Evolutionary conservation across 768 basidiomycete species (phyloP).

Genomic region (Zangia roseola): DNA sequence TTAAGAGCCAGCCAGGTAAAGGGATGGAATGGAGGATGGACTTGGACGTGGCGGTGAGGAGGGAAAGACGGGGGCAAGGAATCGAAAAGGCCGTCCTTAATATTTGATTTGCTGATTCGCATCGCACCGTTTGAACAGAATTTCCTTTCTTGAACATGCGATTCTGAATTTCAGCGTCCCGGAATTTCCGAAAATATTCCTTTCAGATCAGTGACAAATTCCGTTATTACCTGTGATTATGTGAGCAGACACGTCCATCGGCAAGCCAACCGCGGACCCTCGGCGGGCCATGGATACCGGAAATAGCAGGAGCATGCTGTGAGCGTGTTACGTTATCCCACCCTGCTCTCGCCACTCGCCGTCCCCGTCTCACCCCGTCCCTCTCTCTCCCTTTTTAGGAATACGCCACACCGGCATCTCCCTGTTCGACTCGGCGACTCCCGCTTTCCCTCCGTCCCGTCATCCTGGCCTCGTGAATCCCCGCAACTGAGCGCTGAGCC

Average conservation of each 20-base stretch:
- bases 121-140: conserved; percentile 28
- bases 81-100: conserved; percentile 33
- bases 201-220: conserved; percentile 28
- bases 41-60: conserved; percentile 21
- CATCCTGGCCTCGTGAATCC: conserved; percentile 6
- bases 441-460: conserved; percentile 15
- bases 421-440: conserved; percentile 19
- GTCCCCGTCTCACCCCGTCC: conserved; percentile 9
- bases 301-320: conserved; percentile 27
- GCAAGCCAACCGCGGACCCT: conserved; percentile 35
- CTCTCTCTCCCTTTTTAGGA: conserved; percentile 6
- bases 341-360: conserved; percentile 28
- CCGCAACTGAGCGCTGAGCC: not conserved
- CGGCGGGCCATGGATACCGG: conserved; percentile 13
- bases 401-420: conserved; percentile 30
- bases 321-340: conserved; percentile 26
- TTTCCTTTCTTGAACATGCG: conserved; percentile 16
- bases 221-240: conserved; percentile 33
- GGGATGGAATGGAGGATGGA: not conserved
- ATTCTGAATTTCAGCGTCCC: conserved; percentile 23
- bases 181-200: conserved; percentile 27
- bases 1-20: not conserved
- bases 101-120: conserved; percentile 40
- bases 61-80: conserved; percentile 21
- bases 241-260: conserved; percentile 24